Base-by-base conservation (phyloP, 2,329 filamentous ascomycete genomes). In the Fusarium siculi region DNA sequence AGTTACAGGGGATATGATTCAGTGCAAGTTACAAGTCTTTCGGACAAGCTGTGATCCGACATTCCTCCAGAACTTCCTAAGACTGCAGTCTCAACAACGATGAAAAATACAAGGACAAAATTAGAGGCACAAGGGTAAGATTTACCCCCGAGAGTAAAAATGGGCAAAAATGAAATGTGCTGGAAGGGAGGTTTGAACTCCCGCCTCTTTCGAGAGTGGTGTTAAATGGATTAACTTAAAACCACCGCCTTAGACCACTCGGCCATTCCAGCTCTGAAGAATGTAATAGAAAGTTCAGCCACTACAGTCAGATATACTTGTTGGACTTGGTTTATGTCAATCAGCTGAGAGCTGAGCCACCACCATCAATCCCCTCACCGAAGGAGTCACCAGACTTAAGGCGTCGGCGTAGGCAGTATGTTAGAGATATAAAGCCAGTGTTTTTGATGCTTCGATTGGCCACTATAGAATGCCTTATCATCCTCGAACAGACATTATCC, bases 361-460 rank as follows among this genome's bases (percentile, higher is more conserved):
- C 63, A 52, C 68, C n/a, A 30, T 30, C 30, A 59, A 47, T 15
- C 16, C 12, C 28, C 53, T 74, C 56, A 37, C 72, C 72, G 72
- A 60, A 73, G 60, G 72, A 74, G 68, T 74, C 64, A 74, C 50
- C 47, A 28, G n/a, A 54, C 28, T 32, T 21, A 47, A 47, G 19
- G 10, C 16, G 16, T 34, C n/a, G 12, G 12, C 9, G 23, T 28
- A 34, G 25, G n/a, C 21, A 59, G 37, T 21, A 39, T 42, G 14
- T 25, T n/a, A 54, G 28, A n/a, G 10, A 30, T 40, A 54, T 21
- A 54, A n/a, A n/a, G 34, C 25, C 15, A 40, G 7, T n/a, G 12
- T 23, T 8, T 21, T 36, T 36, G 5, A 42, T 40, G 23, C 15
- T n/a, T 54, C 15, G 19, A n/a, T 11, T 39, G 8, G 14, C 15